These are phyloP conservation scores for Eremochloa ophiuroides DNA, from an alignment of 176 grass and related monocot genomes.

Conservation along the genomic window DNA sequence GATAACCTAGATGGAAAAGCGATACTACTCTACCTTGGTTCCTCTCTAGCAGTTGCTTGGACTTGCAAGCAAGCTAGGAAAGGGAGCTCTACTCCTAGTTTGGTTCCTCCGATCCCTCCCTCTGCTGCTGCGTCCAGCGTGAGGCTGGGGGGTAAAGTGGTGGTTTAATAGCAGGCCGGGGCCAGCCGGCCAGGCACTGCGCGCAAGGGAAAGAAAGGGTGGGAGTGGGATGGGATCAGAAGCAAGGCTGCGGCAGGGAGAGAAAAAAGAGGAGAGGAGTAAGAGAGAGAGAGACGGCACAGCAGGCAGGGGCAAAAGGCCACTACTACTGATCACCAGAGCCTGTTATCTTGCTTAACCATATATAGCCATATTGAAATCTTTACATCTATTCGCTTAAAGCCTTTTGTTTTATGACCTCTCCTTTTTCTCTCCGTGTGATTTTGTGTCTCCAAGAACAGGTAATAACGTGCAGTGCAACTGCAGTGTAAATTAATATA, in stretches of 20 bases:
- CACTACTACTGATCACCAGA: not conserved
- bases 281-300: not conserved
- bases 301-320: not conserved
- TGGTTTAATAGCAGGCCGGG: slow-evolving; percentile 25
- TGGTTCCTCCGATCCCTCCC: not conserved
- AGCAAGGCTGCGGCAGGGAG: not conserved
- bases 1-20: slow-evolving; percentile 29
- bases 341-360: slow-evolving; percentile 42
- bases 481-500: not conserved
- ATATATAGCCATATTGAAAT: slow-evolving; percentile 25
- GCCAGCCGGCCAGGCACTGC: not conserved
- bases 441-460: not conserved
- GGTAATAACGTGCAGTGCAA: not conserved
- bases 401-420: slow-evolving; percentile 11
- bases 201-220: not conserved
- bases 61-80: slow-evolving; percentile 21
- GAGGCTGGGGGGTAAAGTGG: slow-evolving; percentile 2
- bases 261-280: not conserved
- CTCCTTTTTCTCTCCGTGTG: not conserved
- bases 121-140: not conserved
- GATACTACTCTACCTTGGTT: not conserved
- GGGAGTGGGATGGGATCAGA: not conserved
- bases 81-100: not conserved
- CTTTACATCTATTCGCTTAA: slow-evolving; percentile 28
- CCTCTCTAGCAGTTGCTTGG: slow-evolving; percentile 24